Base-by-base conservation (phyloP, 768 basidiomycete species). In the Boletus vermiculosoides region DNA sequence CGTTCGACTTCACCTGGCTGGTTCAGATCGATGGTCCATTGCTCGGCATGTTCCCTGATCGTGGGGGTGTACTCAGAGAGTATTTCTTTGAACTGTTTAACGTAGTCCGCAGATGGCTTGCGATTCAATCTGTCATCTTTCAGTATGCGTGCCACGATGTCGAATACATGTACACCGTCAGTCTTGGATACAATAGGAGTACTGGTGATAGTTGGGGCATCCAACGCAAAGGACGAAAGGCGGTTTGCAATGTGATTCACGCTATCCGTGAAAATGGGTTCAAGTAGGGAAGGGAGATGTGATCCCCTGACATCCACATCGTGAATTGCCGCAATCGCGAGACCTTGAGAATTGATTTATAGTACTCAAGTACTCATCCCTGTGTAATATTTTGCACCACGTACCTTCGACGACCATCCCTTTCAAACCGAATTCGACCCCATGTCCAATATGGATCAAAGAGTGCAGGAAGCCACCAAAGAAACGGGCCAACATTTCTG, bases 321-420 rank as follows among this genome's bases (percentile, higher is more conserved):
- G 54, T 71, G 52, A 61, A 71, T 44, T 37, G 70, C 59, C 1
- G 56, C 9, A 13, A 66, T 2, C 1, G 70, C 67, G 28, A 71
- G 70, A 49, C 70, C 70, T 71, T 30, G 48, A 36, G 36, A 31
- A 2, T 2, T 8, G 42, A 22, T 3, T 28, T 39, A 23, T 18
- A 12, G 11, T 30, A 40, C 8, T 23, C 25, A 18, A 12, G 11
- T 30, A 40, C 8, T 23, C 25, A 12, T 56, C 16, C n/a, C 0
- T 15, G 11, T 10, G n/a, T 22, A 25, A 5, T 7, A 15, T 22
- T 31, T 9, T 5, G 34, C 3, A 18, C 8, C 23, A 34, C 57
- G 9, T 18, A 84, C 87, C 88, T 77, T 89, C 87, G 5, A 79
- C 80, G 1, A 84, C 63, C 66, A 87, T 75, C 1, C 86, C 88